These are phyloP conservation scores for Vaccinium darrowii DNA, from an alignment of 148 eudicot species.

Conservation along the genomic window DNA sequence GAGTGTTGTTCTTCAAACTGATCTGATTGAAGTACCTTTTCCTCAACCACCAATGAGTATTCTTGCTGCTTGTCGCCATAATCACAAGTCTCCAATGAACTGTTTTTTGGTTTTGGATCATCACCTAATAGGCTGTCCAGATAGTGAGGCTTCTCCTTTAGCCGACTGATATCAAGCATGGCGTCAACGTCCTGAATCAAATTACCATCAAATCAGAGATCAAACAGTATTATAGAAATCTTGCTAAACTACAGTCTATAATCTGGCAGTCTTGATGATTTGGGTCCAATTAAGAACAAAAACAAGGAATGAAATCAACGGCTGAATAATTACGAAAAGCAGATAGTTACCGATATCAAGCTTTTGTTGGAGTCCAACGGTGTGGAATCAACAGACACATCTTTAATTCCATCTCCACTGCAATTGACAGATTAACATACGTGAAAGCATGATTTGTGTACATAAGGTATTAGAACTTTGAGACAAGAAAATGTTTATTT, in stretches of 20 bases:
- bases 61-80: not conserved
- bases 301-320: not conserved
- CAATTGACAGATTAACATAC: not conserved
- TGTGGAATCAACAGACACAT: slow-evolving; percentile 5
- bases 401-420: slow-evolving; percentile 8
- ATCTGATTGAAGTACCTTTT: not conserved
- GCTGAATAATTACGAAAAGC: not conserved
- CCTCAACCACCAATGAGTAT: not conserved
- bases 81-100: not conserved
- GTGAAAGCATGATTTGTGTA: not conserved
- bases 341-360: not conserved
- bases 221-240: not conserved
- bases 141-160: not conserved
- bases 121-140: not conserved
- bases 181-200: slow-evolving; percentile 12
- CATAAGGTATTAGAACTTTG: no score
- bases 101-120: not conserved
- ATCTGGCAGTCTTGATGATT: not conserved
- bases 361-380: not conserved
- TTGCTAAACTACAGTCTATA: not conserved
- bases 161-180: not conserved
- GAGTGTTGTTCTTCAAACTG: slow-evolving; percentile 7
- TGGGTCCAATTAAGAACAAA: no score
- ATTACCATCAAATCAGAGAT: not conserved
- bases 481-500: not conserved